Evolutionary conservation across 495 filamentous ascomycete genomes (phyloP), one percentile per base, ranked within the genome.

Genomic region (Darksidea phi): DNA sequence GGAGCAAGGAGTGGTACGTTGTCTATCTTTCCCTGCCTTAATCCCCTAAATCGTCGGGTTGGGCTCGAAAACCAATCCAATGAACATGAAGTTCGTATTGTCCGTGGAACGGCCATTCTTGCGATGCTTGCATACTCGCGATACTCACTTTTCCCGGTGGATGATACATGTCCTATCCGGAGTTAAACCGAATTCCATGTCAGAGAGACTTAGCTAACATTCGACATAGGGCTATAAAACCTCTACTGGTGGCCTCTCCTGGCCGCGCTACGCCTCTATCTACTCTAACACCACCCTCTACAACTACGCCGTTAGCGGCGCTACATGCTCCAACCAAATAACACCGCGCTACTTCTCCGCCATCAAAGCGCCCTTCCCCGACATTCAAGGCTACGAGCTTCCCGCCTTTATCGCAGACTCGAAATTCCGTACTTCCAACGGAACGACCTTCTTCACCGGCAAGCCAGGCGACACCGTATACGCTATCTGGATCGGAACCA

Each of bases 401-500:
- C 83, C 85, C 0, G 85, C 86, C 1, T 90, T 85, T 71, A 55
- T 81, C n/a, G 82, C 82, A 13, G 88, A 91, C 54, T 74, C 75
- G 26, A 66, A 72, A 12, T 82, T 74, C 57, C 60, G 63, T 34
- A 69, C 73, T 55, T 26, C 67, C 0, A 72, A 74, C 7, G 69
- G 66, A 8, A 78, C 74, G 56, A 76, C 76, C 15, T 86, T 83
- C 71, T 73, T 80, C 25, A 71, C 76, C 50, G 76, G 81, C 48
- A 76, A 74, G 0, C 57, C 76, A 17, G 67, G 78, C n/a, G 82
- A 84, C 59, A 87, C 85, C 2, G 84, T 88, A 5, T 90, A 88
- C 63, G 75, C 84, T 0, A 80, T 90, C 36, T 92, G 86, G 87
- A 89, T 90, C 64, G 88, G 88, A 0, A 89, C 87, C 52, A 91